phyloP scores from a whole-genome alignment of 2,329 filamentous ascomycete species.

The Neobulgaria alba region DNA sequence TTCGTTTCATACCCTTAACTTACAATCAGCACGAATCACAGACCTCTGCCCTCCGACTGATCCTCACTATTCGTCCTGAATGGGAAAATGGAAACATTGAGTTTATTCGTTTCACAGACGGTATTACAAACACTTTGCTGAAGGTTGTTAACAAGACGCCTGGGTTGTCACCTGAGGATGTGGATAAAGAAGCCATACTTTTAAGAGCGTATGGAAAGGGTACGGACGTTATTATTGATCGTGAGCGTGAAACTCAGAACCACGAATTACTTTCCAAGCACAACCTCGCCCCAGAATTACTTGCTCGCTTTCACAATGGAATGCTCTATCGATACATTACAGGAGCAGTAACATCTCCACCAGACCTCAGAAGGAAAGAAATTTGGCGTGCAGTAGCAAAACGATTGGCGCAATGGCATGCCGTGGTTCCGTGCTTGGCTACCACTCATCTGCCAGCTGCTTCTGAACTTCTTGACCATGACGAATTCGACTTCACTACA shows the following conservation, averaged over 20 bases:
- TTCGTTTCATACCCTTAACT: constrained; percentile 61
- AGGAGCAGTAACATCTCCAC: constrained; percentile 69
- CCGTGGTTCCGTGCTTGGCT: constrained; percentile 51
- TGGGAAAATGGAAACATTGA: constrained; percentile 78
- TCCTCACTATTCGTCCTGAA: constrained; percentile 71
- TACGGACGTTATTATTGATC: constrained; percentile 91
- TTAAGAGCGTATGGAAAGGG: constrained; percentile 90
- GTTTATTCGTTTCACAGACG: constrained; percentile 89
- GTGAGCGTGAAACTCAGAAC: constrained; percentile 70
- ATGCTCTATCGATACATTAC: constrained; percentile 89
- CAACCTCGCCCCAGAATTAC: constrained; percentile 74
- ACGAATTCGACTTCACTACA: constrained; percentile 22
- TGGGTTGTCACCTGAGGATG: constrained; percentile 64
- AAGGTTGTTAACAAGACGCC: constrained; percentile 65
- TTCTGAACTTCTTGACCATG: constrained; percentile 32
- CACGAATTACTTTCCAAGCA: constrained; percentile 82
- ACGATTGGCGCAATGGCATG: constrained; percentile 89
- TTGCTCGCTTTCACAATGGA: constrained; percentile 91
- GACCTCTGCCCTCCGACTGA: constrained; percentile 68
- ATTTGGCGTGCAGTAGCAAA: constrained; percentile 79
- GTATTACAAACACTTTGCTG: constrained; percentile 90
- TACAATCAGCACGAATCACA: constrained; percentile 74
- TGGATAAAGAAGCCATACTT: constrained; percentile 78
- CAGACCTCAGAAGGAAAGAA: constrained; percentile 66
- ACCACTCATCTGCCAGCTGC: constrained; percentile 21